Evolutionary conservation across 805 yeast genomes (phyloP).

Genomic region (Candida piceae): DNA sequence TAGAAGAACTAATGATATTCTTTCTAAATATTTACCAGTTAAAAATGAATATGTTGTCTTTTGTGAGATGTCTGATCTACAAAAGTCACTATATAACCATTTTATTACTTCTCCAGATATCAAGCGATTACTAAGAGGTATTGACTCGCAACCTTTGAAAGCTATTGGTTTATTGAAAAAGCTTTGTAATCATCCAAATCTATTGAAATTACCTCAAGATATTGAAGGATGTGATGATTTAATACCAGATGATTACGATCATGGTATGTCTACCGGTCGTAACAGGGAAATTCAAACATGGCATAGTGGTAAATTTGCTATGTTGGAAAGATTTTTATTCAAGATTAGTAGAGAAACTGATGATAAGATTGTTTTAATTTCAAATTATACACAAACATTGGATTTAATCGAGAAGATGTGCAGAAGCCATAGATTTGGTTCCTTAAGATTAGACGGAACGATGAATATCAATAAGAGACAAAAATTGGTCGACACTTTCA

Average conservation of each 20-base stretch:
- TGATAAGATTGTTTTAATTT: slow-evolving; percentile 91
- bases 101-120: slow-evolving; percentile 79
- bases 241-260: slow-evolving; percentile 70
- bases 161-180: slow-evolving; percentile 88
- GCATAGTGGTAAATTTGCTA: slow-evolving; percentile 81
- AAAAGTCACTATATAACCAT: slow-evolving; percentile 61
- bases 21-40: slow-evolving; percentile 90
- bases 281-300: slow-evolving; percentile 70
- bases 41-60: slow-evolving; percentile 97
- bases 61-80: slow-evolving; percentile 77
- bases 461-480: slow-evolving; percentile 90
- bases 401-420: slow-evolving; percentile 89
- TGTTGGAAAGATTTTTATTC: slow-evolving; percentile 77
- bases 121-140: slow-evolving; percentile 56
- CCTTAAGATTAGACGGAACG: slow-evolving; percentile 84
- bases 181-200: slow-evolving; percentile 90
- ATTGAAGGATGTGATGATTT: slow-evolving; percentile 61
- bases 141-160: slow-evolving; percentile 77
- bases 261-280: slow-evolving; percentile 47
- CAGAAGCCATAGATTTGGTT: slow-evolving; percentile 66
- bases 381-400: slow-evolving; percentile 91
- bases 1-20: slow-evolving; percentile 89
- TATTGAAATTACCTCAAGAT: slow-evolving; percentile 71
- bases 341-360: slow-evolving; percentile 76
- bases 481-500: slow-evolving; percentile 84